A percentile compares a stretch with the other conserved stretches of the same genome.
Evolutionary conservation across 768 basidiomycete species (phyloP).

Genomic region (Panellus pusillus): DNA sequence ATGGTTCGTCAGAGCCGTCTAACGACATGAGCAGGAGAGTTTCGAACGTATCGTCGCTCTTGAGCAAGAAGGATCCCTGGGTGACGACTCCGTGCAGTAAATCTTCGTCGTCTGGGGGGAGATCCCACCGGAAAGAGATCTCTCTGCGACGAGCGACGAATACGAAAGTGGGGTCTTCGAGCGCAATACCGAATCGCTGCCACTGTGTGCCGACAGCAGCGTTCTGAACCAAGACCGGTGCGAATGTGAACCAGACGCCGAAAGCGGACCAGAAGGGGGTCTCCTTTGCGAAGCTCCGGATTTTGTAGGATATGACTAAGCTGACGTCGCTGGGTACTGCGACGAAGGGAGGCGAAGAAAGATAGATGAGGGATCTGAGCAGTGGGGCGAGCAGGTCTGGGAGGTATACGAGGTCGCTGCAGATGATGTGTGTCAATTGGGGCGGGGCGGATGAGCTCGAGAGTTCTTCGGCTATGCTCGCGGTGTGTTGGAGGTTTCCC

Average conservation of each 20-base stretch:
- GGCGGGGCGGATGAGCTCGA: not conserved
- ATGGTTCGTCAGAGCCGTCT: slow-evolving; percentile 23
- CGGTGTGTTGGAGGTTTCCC: slow-evolving; percentile 55
- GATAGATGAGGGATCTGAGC: slow-evolving; percentile 68
- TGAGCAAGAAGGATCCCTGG: slow-evolving; percentile 38
- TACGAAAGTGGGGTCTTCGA: slow-evolving; percentile 53
- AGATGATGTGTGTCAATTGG: slow-evolving; percentile 65
- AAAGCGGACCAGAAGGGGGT: slow-evolving; percentile 77
- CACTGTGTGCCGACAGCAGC: slow-evolving; percentile 24
- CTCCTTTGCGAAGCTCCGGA: slow-evolving; percentile 73
- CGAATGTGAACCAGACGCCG: slow-evolving; percentile 73
- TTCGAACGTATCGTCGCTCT: slow-evolving; percentile 73
- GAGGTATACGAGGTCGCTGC: slow-evolving; percentile 91
- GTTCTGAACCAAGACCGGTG: slow-evolving; percentile 48
- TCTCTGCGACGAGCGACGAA: slow-evolving; percentile 60
- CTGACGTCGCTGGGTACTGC: slow-evolving; percentile 26
- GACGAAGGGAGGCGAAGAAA: slow-evolving; percentile 57
- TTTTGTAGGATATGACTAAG: slow-evolving; percentile 73
- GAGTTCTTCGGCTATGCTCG: slow-evolving; percentile 41
- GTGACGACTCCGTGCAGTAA: slow-evolving; percentile 62
- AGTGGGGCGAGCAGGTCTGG: slow-evolving; percentile 78
- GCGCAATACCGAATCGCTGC: slow-evolving; percentile 42
- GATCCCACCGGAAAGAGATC: slow-evolving; percentile 57
- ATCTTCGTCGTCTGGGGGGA: slow-evolving; percentile 53
- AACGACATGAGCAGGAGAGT: slow-evolving; percentile 53